Evolutionary conservation across 2,329 filamentous ascomycete genomes (phyloP).

Genomic region (Alternaria longipes): DNA sequence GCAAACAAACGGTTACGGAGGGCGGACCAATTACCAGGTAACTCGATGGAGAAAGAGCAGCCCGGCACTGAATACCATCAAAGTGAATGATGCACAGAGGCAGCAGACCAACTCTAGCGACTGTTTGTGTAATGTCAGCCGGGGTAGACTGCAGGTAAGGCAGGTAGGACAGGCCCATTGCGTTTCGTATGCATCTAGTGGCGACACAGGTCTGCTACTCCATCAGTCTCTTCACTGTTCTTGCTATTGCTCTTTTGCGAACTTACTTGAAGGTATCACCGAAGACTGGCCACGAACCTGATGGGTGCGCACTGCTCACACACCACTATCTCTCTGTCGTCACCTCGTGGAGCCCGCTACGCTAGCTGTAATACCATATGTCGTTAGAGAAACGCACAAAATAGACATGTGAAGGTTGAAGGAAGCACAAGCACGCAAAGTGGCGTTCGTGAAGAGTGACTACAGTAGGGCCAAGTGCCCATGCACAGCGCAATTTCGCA

Average conservation of each 20-base stretch:
- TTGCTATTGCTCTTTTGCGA: slow-evolving; percentile 7
- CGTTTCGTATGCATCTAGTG: slow-evolving; percentile 6
- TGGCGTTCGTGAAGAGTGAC: slow-evolving; percentile 5
- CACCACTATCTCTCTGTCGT: not conserved
- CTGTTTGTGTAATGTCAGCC: not conserved
- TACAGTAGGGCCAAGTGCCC: not conserved
- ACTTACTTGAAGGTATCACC: slow-evolving; percentile 15
- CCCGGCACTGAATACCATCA: not conserved
- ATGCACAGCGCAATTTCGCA: not conserved
- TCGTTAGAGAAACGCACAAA: not conserved
- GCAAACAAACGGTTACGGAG: slow-evolving; percentile 20
- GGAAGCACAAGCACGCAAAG: slow-evolving; percentile 3
- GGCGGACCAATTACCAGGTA: slow-evolving; percentile 4
- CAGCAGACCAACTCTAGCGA: not conserved
- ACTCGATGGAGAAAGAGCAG: not conserved
- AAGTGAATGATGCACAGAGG: slow-evolving; percentile 4
- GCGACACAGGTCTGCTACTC: not conserved
- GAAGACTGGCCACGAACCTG: slow-evolving; percentile 9
- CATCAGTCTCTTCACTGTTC: not conserved
- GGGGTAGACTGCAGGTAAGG: slow-evolving; percentile 3
- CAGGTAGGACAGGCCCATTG: slow-evolving; percentile 5
- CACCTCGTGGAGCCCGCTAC: slow-evolving; percentile 13
- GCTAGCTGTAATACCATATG: slow-evolving; percentile 7
- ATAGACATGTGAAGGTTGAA: slow-evolving; percentile 9
- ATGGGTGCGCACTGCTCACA: slow-evolving; percentile 11